Conservation (phyloP, 2,329 filamentous ascomycete species). For the Neofusicoccum sp. region DNA sequence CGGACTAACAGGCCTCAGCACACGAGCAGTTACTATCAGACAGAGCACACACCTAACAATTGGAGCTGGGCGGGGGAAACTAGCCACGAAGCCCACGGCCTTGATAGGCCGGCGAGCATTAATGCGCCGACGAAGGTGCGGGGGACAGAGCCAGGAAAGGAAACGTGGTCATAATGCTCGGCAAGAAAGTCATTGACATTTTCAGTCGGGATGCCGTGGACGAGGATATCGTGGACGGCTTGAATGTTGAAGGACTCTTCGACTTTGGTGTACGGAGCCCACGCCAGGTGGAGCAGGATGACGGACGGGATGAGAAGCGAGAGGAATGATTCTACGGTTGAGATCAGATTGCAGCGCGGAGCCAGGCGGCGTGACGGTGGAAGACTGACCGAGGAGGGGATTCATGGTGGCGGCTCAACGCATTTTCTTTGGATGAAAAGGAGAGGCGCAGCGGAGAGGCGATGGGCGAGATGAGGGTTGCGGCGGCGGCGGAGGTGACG, state of each 20-base stretch:
- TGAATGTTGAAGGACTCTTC: slow-evolving; percentile 99
- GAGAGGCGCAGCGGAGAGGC: background rate
- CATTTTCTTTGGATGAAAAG: background rate
- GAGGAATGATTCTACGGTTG: slow-evolving; percentile 8
- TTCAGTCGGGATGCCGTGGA: slow-evolving; percentile 69
- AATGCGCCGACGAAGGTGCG: slow-evolving; percentile 84
- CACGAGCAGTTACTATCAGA: too few species aligned
- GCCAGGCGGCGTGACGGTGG: background rate
- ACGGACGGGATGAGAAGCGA: slow-evolving; percentile 35
- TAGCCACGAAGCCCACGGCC: slow-evolving; percentile 61
- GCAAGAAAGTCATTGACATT: slow-evolving; percentile 56
- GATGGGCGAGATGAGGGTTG: background rate
- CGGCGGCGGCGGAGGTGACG: background rate
- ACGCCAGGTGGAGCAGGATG: slow-evolving; percentile 66
- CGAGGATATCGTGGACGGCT: slow-evolving; percentile 83
- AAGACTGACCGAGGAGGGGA: slow-evolving; percentile 2
- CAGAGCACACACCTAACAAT: slow-evolving; percentile 48
- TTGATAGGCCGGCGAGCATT: slow-evolving; percentile 68
- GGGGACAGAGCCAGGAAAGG: slow-evolving; percentile 87
- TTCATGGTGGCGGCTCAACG: slow-evolving; percentile 6
- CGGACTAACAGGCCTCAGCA: slow-evolving; percentile 54
- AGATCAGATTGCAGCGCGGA: background rate
- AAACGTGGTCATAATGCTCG: slow-evolving; percentile 78
- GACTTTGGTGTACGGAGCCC: slow-evolving; percentile 91
- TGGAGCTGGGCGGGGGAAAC: slow-evolving; percentile 58